Conservation (phyloP, 2,329 filamentous ascomycete genomes). For the Nigrospora sphaerica region DNA sequence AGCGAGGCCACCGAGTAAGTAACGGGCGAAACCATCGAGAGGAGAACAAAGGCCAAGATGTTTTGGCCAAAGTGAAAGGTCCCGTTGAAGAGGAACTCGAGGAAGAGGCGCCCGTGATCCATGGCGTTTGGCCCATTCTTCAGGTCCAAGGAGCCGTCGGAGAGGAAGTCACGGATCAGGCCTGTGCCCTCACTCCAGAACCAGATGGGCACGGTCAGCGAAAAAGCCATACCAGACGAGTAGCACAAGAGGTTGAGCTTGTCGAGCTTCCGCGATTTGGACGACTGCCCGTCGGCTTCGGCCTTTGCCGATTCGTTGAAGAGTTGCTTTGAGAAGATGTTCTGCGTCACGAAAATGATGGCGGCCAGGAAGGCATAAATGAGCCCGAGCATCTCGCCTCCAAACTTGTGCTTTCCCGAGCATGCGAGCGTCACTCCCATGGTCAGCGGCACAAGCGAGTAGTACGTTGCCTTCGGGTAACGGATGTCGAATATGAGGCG, state of each 20-base stretch:
- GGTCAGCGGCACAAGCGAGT: conserved; percentile 85
- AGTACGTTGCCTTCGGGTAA: conserved; percentile 81
- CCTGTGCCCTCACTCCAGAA: conserved; percentile 80
- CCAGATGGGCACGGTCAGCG: conserved; percentile 88
- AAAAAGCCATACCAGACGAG: conserved; percentile 86
- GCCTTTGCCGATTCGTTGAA: conserved; percentile 90
- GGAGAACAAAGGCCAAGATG: conserved; percentile 84
- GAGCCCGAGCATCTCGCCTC: conserved; percentile 84
- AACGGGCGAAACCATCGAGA: conserved; percentile 91
- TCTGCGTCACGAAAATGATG: conserved; percentile 92
- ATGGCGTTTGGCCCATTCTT: conserved; percentile 56
- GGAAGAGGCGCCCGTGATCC: conserved; percentile 62
- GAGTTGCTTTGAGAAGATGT: conserved; percentile 95
- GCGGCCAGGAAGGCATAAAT: conserved; percentile 84
- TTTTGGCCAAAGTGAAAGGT: conserved; percentile 96
- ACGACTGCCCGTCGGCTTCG: conserved; percentile 63
- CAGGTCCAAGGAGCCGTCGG: conserved; percentile 69
- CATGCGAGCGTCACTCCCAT: conserved; percentile 94
- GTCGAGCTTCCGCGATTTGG: conserved; percentile 73
- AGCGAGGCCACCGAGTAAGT: conserved; percentile 95
- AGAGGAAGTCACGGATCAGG: conserved; percentile 69
- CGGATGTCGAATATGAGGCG: conserved; percentile 80
- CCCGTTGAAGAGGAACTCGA: conserved; percentile 97
- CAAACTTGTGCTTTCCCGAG: conserved; percentile 71
- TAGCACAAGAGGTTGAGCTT: conserved; percentile 97